phyloP scores from a whole-genome alignment of 1,284 basidiomycete species.

The Ustilago cynodontis region DNA sequence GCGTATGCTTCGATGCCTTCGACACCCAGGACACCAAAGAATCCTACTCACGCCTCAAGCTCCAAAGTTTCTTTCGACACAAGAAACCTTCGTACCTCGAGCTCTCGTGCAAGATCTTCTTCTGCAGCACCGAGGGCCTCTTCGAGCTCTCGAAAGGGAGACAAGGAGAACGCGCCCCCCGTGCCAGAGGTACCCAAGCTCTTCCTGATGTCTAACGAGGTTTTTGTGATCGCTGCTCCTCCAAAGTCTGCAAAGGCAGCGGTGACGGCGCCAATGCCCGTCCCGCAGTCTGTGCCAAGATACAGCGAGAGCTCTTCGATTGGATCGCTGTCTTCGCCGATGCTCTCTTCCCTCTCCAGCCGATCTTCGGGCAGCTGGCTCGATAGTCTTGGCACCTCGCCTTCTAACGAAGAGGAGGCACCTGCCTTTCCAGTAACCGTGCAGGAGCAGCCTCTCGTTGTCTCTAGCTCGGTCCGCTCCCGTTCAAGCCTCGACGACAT shows the following conservation, averaged over 20 bases:
- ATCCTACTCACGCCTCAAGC: background rate
- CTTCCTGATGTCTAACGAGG: slow-evolving; percentile 25
- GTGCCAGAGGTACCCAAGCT: slow-evolving; percentile 21
- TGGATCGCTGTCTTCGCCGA: slow-evolving; percentile 1
- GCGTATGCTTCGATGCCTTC: slow-evolving; percentile 5
- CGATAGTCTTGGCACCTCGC: slow-evolving; percentile 1
- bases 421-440: slow-evolving; percentile 2
- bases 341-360: background rate
- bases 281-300: background rate
- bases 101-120: background rate
- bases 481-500: slow-evolving; percentile 43
- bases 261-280: background rate
- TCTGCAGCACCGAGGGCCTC: slow-evolving; percentile 1
- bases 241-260: background rate
- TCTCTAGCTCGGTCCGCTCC: background rate
- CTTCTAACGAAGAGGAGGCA: slow-evolving; percentile 7
- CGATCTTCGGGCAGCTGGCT: slow-evolving; percentile 24
- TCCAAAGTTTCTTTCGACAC: slow-evolving; percentile 4
- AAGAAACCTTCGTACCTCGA: background rate
- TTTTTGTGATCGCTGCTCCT: slow-evolving; percentile 24
- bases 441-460: background rate
- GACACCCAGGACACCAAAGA: slow-evolving; percentile 9
- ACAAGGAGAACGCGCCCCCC: slow-evolving; percentile 9
- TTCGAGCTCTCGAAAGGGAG: background rate
- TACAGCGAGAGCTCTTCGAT: slow-evolving; percentile 16